These are phyloP conservation scores for Plantago coronopus DNA, from an alignment of 305 asterid genomes.

Conservation along the genomic window DNA sequence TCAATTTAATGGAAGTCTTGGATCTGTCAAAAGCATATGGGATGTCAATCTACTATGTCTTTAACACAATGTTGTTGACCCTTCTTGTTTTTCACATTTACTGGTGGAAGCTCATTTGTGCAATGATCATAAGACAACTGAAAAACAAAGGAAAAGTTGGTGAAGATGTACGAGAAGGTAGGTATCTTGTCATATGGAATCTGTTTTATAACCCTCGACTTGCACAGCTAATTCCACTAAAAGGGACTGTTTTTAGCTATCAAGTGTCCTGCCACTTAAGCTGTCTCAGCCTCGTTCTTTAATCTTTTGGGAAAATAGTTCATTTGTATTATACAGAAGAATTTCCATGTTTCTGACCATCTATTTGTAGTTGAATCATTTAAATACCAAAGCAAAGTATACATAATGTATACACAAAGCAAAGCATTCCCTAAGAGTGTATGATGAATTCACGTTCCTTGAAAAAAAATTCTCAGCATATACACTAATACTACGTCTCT, in stretches of 20 bases:
- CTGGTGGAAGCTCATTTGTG: conserved; percentile 89
- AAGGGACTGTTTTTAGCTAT: not conserved
- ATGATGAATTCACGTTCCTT: not conserved
- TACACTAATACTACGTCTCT: not conserved
- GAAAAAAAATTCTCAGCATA: not conserved
- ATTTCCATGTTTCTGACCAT: too few species aligned
- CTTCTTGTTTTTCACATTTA: conserved; percentile 82
- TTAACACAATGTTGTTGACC: conserved; percentile 75
- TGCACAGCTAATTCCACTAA: not conserved
- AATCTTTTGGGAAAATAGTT: too few species aligned
- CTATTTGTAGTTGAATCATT: not conserved
- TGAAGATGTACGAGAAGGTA: conserved; percentile 97
- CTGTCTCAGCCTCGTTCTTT: too few species aligned
- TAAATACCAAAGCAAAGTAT: too few species aligned
- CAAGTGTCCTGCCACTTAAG: not conserved
- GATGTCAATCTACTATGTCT: conserved; percentile 54
- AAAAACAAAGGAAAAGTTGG: conserved; percentile 85
- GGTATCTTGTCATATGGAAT: conserved; percentile 7
- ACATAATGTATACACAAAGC: not conserved
- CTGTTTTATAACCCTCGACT: not conserved
- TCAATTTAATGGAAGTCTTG: conserved; percentile 40
- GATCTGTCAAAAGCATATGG: conserved; percentile 36
- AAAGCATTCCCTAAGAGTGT: not conserved
- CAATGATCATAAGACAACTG: conserved; percentile 83
- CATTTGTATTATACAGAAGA: too few species aligned